phyloP scores from a whole-genome alignment of 2,329 filamentous ascomycete genomes.

The Hypoxylon sp. region DNA sequence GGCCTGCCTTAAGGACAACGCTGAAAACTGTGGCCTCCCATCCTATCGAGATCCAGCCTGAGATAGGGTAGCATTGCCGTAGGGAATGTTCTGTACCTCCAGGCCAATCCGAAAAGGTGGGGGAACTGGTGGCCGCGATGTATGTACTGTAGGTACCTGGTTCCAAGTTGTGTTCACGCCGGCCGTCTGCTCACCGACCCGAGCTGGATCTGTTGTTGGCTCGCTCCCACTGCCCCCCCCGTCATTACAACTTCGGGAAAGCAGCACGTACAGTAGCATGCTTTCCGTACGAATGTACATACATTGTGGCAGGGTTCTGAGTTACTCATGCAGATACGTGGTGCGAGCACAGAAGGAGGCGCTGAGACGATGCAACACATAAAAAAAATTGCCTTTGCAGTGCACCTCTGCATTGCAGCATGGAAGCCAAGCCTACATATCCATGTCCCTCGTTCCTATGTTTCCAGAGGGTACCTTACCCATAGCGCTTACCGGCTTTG shows the following conservation, averaged over 20 bases:
- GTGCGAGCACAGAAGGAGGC: slow-evolving; percentile 30
- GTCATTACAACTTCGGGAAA: slow-evolving; percentile 34
- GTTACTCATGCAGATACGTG: slow-evolving; percentile 30
- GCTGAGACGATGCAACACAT: slow-evolving; percentile 30
- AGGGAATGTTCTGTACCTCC: slow-evolving; percentile 9
- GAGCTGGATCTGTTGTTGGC: slow-evolving; percentile 30
- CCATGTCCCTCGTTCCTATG: neutral
- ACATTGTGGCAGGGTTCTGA: slow-evolving; percentile 29
- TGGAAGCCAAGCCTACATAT: too few species aligned
- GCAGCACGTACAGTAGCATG: slow-evolving; percentile 21
- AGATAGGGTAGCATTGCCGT: slow-evolving; percentile 26
- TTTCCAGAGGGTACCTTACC: slow-evolving; percentile 41
- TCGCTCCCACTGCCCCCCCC: slow-evolving; percentile 26
- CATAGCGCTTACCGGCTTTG: slow-evolving; percentile 39
- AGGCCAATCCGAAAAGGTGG: slow-evolving; percentile 22
- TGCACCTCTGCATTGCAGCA: slow-evolving; percentile 9
- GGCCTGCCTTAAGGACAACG: slow-evolving; percentile 5
- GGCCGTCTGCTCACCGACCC: slow-evolving; percentile 32
- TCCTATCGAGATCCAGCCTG: slow-evolving; percentile 8
- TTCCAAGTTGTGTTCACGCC: slow-evolving; percentile 26
- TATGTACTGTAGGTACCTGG: slow-evolving; percentile 11
- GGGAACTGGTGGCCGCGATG: slow-evolving; percentile 20
- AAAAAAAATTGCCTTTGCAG: slow-evolving; percentile 15
- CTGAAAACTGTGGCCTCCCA: neutral
- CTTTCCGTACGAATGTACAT: slow-evolving; percentile 14